Base-by-base conservation (phyloP, 148 eudicot genomes). In the Rhododendron ovatum region DNA sequence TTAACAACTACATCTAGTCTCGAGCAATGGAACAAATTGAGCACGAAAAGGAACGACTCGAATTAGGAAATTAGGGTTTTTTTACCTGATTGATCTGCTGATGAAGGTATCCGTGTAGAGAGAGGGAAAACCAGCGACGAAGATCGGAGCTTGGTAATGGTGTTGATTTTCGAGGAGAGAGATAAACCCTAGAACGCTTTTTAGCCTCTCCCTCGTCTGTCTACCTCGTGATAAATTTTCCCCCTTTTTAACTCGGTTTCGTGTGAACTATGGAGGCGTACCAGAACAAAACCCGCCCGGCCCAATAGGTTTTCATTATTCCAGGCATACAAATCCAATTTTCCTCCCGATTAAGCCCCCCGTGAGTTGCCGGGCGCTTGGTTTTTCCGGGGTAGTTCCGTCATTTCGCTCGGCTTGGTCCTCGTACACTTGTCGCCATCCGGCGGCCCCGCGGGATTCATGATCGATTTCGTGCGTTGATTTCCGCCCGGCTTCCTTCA, bases 121-220 rank as follows among this genome's bases (percentile, higher is more conserved):
- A 47, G 37, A 69, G 1, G 78, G 78, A 0, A 22, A 39, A 26
- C 47, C 7, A 57, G 53, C 9, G 12, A 37, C 61, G 63, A 47
- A 69, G 78, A n/a, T 71, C 57, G 78, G 2, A 2, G 7, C n/a
- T 47, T 18, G 5, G 61, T 57, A 57, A 57, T 15, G 39, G 61
- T 28, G 5, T 47, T 10, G 82, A 80, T 6, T 48, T 65, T 22
- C 2, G 78, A 26, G 15, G 82, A 80, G 85, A 47, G 41, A 18
- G 24, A 48, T 41, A 41, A 83, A 71, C 78, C 85, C 85, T 67
- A 83, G 85, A 69, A 83, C 61, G 71, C 59, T 47, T 83, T 65
- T 39, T 17, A 7, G 22, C 85, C 41, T 67, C 61, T 57, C 61
- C 61, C 61, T 18, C 61, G 12, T 47, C 61, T 57, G 1, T 18